Percentiles rank a stretch among this genome's conserved stretches.
These are phyloP conservation scores for Xylaria sp. DNA, from an alignment of 2,329 filamentous ascomycete species.

Conservation along the genomic window DNA sequence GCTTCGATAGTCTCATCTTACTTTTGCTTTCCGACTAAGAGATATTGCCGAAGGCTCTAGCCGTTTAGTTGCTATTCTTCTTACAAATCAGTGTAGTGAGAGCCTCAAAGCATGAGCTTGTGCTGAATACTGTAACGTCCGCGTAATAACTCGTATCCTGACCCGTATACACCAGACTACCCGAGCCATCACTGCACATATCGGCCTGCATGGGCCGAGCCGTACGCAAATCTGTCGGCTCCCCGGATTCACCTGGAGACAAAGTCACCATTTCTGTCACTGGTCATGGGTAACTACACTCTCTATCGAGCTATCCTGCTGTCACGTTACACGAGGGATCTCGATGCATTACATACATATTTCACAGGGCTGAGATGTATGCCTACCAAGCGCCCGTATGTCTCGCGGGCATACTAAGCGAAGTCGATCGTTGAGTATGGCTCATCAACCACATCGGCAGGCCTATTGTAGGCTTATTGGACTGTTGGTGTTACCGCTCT, in stretches of 20 bases:
- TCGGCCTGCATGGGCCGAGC: background rate
- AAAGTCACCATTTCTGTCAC: too few species aligned
- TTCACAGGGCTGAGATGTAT: constrained; percentile 18
- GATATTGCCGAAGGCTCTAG: background rate
- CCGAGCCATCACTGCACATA: background rate
- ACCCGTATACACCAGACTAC: background rate
- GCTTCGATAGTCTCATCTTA: background rate
- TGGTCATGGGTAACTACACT: too few species aligned
- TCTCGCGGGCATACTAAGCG: constrained; percentile 4
- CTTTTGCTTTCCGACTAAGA: background rate
- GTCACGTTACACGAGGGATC: background rate
- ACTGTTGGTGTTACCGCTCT: background rate
- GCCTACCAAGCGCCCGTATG: constrained; percentile 12
- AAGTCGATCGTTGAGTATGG: constrained; percentile 9
- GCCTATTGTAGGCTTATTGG: background rate
- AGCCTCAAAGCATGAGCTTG: background rate
- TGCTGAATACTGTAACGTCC: background rate
- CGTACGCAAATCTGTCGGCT: background rate
- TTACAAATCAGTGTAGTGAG: background rate
- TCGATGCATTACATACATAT: constrained; percentile 2
- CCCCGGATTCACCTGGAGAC: background rate
- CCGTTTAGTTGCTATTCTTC: too few species aligned
- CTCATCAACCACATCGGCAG: too few species aligned
- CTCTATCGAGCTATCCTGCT: background rate
- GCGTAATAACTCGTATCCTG: background rate